A percentile compares a stretch with the other conserved stretches of the same genome.
Conservation (phyloP, 768 basidiomycete genomes). For the Porphyrellus cyaneotinctus region DNA sequence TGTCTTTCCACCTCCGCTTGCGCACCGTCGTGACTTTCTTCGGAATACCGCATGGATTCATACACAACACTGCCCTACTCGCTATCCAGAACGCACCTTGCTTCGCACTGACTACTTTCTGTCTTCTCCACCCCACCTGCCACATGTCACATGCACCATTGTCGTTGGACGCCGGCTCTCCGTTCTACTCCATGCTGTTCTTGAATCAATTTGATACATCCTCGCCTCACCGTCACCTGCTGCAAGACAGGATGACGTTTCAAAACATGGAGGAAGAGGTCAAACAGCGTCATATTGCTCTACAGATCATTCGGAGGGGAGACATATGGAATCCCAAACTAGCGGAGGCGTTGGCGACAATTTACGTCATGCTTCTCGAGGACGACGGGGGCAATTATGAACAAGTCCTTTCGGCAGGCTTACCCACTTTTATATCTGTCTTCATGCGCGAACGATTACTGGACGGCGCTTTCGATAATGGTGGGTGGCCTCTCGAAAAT, state of each 20-base stretch:
- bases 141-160: constrained; percentile 29
- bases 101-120: constrained; percentile 34
- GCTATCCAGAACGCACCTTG: constrained; percentile 27
- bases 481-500: constrained; percentile 49
- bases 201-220: constrained; percentile 46
- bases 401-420: constrained; percentile 43
- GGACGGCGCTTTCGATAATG: constrained; percentile 34
- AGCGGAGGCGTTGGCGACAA: constrained; percentile 46
- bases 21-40: constrained; percentile 21
- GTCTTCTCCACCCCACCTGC: constrained; percentile 32
- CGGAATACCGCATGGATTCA: constrained; percentile 31
- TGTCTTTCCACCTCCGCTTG: constrained; percentile 12
- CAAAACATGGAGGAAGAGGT: constrained; percentile 43
- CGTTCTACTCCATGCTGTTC: constrained; percentile 40
- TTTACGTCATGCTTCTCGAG: constrained; percentile 58
- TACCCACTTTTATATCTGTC: constrained; percentile 37
- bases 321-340: constrained; percentile 35
- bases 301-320: constrained; percentile 43
- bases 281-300: constrained; percentile 39
- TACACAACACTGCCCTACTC: constrained; percentile 35
- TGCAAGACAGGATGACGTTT: constrained; percentile 20
- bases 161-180: constrained; percentile 22
- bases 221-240: constrained; percentile 39
- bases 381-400: constrained; percentile 47
- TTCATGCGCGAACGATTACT: constrained; percentile 41